Base-by-base conservation (phyloP, 176 grass and related monocot species). In the Triticum turgidum region DNA sequence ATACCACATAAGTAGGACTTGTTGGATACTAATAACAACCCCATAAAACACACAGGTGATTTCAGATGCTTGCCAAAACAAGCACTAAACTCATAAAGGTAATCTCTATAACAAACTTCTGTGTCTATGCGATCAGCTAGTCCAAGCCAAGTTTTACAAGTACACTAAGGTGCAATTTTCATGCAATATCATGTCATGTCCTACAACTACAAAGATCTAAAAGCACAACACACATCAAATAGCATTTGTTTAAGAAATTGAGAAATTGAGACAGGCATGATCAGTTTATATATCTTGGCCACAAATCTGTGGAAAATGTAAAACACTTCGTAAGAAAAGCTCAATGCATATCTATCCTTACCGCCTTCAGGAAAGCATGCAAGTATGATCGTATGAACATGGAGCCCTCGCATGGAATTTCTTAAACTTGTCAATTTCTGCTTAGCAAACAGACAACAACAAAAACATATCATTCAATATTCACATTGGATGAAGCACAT, bases 381-480 rank as follows among this genome's bases (percentile, higher is more conserved):
- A 84, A 88, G 83, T 65, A 88, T 30, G 70, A 62, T 76, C 64
- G 74, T 64, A 83, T 58, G 66, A 72, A 87, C 79, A 78, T 81
- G 62, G 58, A 79, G 63, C 82, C 62, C 85, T 86, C 83, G 66
- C 73, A 69, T 44, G 86, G 80, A 87, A 76, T 90, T 90, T 88
- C 83, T 80, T 93, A 90, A 82, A 93, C 82, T 88, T 93, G 84
- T 77, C 83, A 86, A 47, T 82, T 90, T 93, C 91, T 93, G 91
- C 83, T 93, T 90, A 88, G 88, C 86, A 93, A 93, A 88, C 67
- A 93, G 69, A 91, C 76, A 87, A 83, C 76, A 87, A 91, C 18
- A 82, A 69, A 80, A 89, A 41, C 38, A 90, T 61, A 85, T 81
- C 62, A 84, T 89, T 90, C 67, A 81, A 93, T 65, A 79, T 65